Conservation (phyloP, 495 filamentous ascomycete species). For the Penicillium crystallinum region DNA sequence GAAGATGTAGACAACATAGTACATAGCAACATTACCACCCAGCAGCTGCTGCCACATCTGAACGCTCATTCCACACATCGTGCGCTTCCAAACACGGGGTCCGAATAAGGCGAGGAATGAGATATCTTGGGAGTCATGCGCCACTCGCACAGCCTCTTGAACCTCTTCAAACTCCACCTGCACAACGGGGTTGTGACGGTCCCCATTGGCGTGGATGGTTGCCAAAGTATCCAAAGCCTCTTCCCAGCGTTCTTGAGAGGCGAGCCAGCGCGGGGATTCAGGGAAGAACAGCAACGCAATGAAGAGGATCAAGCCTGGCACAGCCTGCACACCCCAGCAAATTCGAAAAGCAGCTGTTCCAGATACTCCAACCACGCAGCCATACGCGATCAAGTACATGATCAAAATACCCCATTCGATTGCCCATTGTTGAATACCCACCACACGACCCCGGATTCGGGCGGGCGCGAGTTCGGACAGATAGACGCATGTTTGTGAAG, state of each 20-base stretch:
- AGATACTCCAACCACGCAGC: slow-evolving; percentile 12
- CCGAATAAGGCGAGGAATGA: too few species aligned
- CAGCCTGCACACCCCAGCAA: slow-evolving; percentile 17
- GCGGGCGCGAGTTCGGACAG: too few species aligned
- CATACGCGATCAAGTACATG: slow-evolving; percentile 22
- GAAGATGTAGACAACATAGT: slow-evolving; percentile 76
- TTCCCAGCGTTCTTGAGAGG: slow-evolving; percentile 51
- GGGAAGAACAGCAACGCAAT: slow-evolving; percentile 50
- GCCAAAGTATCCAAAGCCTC: slow-evolving; percentile 53
- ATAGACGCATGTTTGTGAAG: slow-evolving; percentile 19
- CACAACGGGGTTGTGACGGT: slow-evolving; percentile 11
- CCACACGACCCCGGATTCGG: slow-evolving; percentile 13
- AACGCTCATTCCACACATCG: slow-evolving; percentile 64
- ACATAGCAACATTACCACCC: slow-evolving; percentile 77
- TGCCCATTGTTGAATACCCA: slow-evolving; percentile 21
- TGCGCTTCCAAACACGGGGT: too few species aligned
- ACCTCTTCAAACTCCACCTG: too few species aligned
- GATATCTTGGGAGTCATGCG: slow-evolving; percentile 59
- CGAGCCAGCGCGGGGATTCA: slow-evolving; percentile 61
- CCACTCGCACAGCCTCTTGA: slow-evolving; percentile 18
- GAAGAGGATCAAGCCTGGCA: slow-evolving; percentile 51
- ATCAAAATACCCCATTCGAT: slow-evolving; percentile 22
- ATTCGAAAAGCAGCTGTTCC: slow-evolving; percentile 15
- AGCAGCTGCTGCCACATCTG: slow-evolving; percentile 75
- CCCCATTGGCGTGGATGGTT: slow-evolving; percentile 23